These are phyloP conservation scores for Omphalea diandra DNA, from an alignment of 441 rosid species.

Conservation along the genomic window DNA sequence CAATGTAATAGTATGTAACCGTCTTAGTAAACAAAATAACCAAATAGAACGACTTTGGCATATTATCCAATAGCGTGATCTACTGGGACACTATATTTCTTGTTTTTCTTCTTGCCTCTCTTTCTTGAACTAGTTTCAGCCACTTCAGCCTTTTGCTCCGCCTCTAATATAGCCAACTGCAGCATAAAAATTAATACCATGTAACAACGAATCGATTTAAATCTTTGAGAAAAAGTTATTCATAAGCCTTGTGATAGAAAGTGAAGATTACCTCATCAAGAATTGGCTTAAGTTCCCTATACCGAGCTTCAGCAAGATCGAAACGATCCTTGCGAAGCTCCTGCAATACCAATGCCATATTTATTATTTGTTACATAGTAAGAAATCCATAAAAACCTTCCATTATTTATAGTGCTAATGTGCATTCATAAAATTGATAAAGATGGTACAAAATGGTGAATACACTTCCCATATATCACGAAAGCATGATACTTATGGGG, in stretches of 20 bases:
- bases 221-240: background rate
- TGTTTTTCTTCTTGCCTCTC: conserved; percentile 71
- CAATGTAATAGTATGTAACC: background rate
- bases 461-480: background rate
- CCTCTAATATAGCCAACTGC: conserved; percentile 85
- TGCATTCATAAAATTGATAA: too few relatives aligned
- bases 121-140: conserved; percentile 72
- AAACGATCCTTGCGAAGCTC: conserved; percentile 97
- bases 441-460: background rate
- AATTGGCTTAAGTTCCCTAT: conserved; percentile 87
- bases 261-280: conserved; percentile 72
- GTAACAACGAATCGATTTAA: background rate
- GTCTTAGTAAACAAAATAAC: background rate
- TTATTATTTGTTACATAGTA: background rate
- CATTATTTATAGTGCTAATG: background rate
- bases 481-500: background rate
- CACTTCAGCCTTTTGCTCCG: conserved; percentile 95
- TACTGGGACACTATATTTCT: conserved; percentile 1
- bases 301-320: conserved; percentile 89
- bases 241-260: background rate
- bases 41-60: background rate
- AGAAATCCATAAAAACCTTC: background rate
- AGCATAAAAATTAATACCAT: conserved; percentile 5
- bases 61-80: background rate
- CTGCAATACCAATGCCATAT: conserved; percentile 37